Evolutionary conservation across 2,329 filamentous ascomycete genomes (phyloP).

Genomic region (Cryphonectria carpinicola): DNA sequence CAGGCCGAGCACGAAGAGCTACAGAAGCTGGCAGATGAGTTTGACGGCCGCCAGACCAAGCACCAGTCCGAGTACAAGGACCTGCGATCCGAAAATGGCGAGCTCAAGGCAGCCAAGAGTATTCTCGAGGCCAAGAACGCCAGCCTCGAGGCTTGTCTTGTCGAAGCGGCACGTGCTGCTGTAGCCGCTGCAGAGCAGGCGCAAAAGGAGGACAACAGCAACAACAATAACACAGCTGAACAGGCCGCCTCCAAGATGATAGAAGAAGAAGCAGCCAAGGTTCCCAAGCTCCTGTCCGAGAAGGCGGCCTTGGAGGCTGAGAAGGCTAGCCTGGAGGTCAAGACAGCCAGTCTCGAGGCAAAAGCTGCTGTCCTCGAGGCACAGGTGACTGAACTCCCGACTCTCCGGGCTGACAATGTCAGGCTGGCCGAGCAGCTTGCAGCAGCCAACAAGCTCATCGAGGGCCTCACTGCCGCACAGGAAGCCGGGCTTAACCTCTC

Average conservation of each 20-base stretch:
- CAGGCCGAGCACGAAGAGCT: constrained; percentile 28
- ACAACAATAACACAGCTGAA: neutral
- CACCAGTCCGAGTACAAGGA: constrained; percentile 7
- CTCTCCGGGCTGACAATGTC: constrained; percentile 21
- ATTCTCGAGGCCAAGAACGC: constrained; percentile 25
- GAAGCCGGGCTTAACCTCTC: constrained; percentile 7
- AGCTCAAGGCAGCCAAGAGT: constrained; percentile 18
- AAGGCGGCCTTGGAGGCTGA: constrained; percentile 22
- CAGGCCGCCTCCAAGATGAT: constrained; percentile 3
- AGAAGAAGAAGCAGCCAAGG: constrained; percentile 24
- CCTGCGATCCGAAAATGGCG: constrained; percentile 22
- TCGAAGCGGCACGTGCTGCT: constrained; percentile 8
- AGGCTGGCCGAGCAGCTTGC: constrained; percentile 27
- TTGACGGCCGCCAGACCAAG: constrained; percentile 11
- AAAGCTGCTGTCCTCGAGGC: constrained; percentile 24
- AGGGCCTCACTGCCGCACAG: constrained; percentile 22
- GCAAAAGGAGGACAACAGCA: neutral
- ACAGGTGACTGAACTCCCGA: constrained; percentile 20
- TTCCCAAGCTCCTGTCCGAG: constrained; percentile 13
- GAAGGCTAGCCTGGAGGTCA: constrained; percentile 6
- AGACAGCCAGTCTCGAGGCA: constrained; percentile 12
- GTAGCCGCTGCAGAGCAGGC: constrained; percentile 4
- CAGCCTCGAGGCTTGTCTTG: constrained; percentile 17
- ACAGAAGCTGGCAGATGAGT: constrained; percentile 18
- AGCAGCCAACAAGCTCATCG: constrained; percentile 28